Percentiles rank a stretch among this genome's conserved stretches.
phyloP scores from a whole-genome alignment of 768 basidiomycete species.

The Lentinula guzmanii region DNA sequence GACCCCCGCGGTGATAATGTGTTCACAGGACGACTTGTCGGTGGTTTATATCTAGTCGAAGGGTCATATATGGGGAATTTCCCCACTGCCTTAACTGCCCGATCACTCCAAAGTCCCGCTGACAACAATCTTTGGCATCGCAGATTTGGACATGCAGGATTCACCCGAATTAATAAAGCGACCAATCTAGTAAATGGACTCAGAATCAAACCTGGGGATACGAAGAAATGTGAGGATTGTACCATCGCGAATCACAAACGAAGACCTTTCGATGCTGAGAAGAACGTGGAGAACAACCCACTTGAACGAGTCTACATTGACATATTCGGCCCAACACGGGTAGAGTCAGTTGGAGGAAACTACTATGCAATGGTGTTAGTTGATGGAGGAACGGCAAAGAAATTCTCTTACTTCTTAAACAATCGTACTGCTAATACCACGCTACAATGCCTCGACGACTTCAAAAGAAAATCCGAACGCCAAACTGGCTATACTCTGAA shows the following conservation, averaged over 20 bases:
- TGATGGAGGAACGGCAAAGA: neutral
- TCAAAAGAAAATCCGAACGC: neutral
- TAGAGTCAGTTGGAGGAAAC: neutral
- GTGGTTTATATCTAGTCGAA: too few species aligned
- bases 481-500: neutral
- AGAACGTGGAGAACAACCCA: too few species aligned
- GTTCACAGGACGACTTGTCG: neutral
- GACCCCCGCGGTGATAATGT: neutral
- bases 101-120: too few species aligned
- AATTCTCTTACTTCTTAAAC: neutral
- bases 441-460: constrained; percentile 1
- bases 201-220: neutral
- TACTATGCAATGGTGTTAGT: constrained; percentile 6
- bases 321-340: constrained; percentile 9
- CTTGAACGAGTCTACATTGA: constrained; percentile 3
- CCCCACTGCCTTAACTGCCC: neutral
- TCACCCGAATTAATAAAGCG: neutral
- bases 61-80: too few species aligned
- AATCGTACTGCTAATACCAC: neutral
- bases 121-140: constrained; percentile 2
- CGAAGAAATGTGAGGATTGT: neutral
- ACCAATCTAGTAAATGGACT: neutral
- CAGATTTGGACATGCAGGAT: constrained; percentile 1
- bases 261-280: neutral
- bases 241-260: neutral